Conservation (phyloP, 2,329 filamentous ascomycete species). For the Paraconiothyrium brasiliense region DNA sequence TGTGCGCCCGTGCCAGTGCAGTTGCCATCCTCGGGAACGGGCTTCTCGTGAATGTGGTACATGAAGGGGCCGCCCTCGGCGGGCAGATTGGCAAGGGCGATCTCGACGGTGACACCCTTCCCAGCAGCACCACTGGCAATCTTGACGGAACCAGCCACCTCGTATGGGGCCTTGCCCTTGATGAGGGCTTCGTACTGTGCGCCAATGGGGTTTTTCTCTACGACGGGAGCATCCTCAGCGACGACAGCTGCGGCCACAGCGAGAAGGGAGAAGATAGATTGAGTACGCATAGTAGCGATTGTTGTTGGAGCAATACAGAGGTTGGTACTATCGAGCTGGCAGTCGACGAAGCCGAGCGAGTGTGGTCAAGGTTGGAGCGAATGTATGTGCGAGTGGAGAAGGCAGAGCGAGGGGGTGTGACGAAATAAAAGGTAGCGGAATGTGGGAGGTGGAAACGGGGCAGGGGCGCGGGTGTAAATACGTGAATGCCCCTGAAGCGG, state of each 20-base stretch:
- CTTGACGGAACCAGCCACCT: conserved; percentile 48
- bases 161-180: conserved; percentile 42
- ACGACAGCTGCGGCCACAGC: conserved; percentile 39
- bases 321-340: neutral
- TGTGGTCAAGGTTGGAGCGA: neutral
- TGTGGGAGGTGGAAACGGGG: conserved; percentile 1
- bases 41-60: conserved; percentile 58
- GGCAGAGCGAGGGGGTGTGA: neutral
- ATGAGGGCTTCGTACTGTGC: conserved; percentile 51
- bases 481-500: conserved; percentile 6
- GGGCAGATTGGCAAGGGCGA: conserved; percentile 54
- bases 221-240: conserved; percentile 47
- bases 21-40: conserved; percentile 54
- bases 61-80: conserved; percentile 55
- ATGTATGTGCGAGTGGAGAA: neutral
- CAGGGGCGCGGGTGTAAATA: conserved; percentile 13
- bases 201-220: conserved; percentile 51
- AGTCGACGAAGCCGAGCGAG: conserved; percentile 2
- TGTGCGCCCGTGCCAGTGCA: conserved; percentile 54
- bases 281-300: conserved; percentile 42
- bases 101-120: conserved; percentile 51
- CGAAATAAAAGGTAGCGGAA: conserved; percentile 6
- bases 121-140: conserved; percentile 46
- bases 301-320: conserved; percentile 20
- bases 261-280: conserved; percentile 38